phyloP scores from a whole-genome alignment of 2,329 filamentous ascomycete species.

The Neobulgaria alba region DNA sequence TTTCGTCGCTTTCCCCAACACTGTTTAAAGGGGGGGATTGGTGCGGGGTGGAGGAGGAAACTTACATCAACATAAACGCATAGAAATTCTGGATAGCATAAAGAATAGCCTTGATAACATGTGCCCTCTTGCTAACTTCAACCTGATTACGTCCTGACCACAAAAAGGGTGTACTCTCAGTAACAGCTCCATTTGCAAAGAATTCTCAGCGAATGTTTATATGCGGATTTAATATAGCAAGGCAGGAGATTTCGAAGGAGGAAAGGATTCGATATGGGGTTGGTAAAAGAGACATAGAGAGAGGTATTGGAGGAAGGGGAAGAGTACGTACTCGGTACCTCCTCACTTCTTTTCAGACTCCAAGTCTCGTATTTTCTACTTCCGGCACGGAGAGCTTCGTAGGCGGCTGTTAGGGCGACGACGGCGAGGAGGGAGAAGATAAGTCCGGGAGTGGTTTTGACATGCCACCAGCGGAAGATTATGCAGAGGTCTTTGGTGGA shows the following conservation, averaged over 20 bases:
- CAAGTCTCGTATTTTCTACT: slow-evolving; percentile 67
- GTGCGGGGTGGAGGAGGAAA: too few species aligned
- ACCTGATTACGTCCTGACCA: slow-evolving; percentile 64
- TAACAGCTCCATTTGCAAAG: slow-evolving; percentile 30
- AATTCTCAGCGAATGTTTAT: slow-evolving; percentile 19
- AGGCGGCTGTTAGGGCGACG: slow-evolving; percentile 77
- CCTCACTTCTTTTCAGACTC: slow-evolving; percentile 17
- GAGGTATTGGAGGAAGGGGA: neutral
- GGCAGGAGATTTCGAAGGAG: neutral
- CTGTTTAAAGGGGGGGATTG: too few species aligned
- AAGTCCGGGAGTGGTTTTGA: slow-evolving; percentile 66
- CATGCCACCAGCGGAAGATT: slow-evolving; percentile 85
- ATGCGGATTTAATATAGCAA: neutral
- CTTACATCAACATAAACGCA: slow-evolving; percentile 98
- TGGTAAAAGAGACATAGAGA: slow-evolving; percentile 1
- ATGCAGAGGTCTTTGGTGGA: slow-evolving; percentile 90
- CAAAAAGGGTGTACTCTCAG: slow-evolving; percentile 56
- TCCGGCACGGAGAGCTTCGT: slow-evolving; percentile 76
- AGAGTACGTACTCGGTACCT: slow-evolving; percentile 25
- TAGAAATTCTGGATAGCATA: slow-evolving; percentile 97
- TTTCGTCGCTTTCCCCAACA: too few species aligned
- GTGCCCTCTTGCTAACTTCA: slow-evolving; percentile 56
- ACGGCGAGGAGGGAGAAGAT: slow-evolving; percentile 76
- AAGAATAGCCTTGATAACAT: slow-evolving; percentile 69
- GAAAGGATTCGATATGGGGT: slow-evolving; percentile 5